Conservation (phyloP, 768 basidiomycete species). For the Leccinum uliginosum region DNA sequence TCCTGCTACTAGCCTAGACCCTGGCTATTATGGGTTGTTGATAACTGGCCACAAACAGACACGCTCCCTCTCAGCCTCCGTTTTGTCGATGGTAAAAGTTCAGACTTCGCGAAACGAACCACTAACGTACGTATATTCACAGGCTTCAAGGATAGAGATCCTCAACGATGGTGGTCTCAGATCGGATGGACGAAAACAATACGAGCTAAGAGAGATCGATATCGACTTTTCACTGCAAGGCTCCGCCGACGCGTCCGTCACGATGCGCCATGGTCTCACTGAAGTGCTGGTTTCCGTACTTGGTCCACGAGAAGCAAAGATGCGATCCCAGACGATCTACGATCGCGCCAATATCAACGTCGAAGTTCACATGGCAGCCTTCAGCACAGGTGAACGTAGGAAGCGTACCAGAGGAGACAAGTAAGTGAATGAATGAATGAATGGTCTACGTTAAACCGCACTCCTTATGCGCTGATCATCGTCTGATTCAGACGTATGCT, state of each 20-base stretch:
- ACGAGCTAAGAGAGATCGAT: conserved; percentile 78
- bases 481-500: conserved; percentile 61
- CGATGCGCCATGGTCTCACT: conserved; percentile 85
- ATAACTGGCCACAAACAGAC: no score
- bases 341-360: conserved; percentile 89
- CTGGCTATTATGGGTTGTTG: no score
- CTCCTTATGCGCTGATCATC: conserved; percentile 1
- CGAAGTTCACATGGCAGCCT: conserved; percentile 82
- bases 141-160: conserved; percentile 63
- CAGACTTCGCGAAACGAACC: neutral
- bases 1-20: no score
- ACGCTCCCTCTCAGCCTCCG: no score
- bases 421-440: conserved; percentile 43
- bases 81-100: conserved; percentile 5
- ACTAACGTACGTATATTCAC: neutral
- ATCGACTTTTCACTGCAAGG: conserved; percentile 76
- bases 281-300: conserved; percentile 84
- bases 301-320: conserved; percentile 86
- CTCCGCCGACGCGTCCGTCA: conserved; percentile 80
- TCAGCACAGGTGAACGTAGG: conserved; percentile 78
- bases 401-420: conserved; percentile 81
- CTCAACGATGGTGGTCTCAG: conserved; percentile 85
- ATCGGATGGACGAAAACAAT: conserved; percentile 89
- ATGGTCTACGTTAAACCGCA: neutral
- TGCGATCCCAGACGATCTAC: conserved; percentile 74